Conservation (phyloP, 2,329 filamentous ascomycete species). For the Penicillium sp. region DNA sequence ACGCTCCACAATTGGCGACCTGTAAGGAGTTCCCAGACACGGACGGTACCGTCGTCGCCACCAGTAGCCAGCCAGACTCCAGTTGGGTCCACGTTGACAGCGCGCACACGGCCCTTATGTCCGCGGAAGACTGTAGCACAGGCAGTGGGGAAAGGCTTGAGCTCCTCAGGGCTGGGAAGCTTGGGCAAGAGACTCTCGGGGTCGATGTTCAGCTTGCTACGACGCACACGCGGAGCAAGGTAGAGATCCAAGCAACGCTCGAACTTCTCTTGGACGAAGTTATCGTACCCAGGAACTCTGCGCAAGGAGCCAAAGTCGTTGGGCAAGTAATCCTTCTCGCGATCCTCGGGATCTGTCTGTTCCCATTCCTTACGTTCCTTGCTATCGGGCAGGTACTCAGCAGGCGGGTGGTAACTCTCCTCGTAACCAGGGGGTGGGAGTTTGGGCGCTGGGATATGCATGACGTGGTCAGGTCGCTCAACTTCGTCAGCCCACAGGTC, state of each 20-base stretch:
- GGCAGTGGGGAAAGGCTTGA: conserved; percentile 91
- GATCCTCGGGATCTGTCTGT: conserved; percentile 80
- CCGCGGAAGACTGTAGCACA: conserved; percentile 84
- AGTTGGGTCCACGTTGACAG: conserved; percentile 78
- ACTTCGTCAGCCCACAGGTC: conserved; percentile 96
- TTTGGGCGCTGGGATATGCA: conserved; percentile 95
- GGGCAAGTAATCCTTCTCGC: conserved; percentile 85
- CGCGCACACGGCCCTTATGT: conserved; percentile 83
- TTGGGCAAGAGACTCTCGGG: conserved; percentile 90
- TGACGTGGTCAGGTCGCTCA: conserved; percentile 76
- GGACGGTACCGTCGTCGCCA: conserved; percentile 88
- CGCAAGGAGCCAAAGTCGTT: conserved; percentile 79
- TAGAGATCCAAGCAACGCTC: conserved; percentile 95
- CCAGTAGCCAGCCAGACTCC: conserved; percentile 86
- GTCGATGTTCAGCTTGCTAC: conserved; percentile 95
- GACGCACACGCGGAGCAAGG: conserved; percentile 83
- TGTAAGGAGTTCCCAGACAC: conserved; percentile 84
- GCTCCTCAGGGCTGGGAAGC: conserved; percentile 85
- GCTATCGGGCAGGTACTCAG: conserved; percentile 86
- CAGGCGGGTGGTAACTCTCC: conserved; percentile 92
- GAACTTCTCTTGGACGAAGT: conserved; percentile 92
- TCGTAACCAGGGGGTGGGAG: conserved; percentile 90
- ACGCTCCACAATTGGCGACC: conserved; percentile 85
- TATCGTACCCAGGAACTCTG: conserved; percentile 86
- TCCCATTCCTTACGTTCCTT: conserved; percentile 86